These are phyloP conservation scores for Fusarium sp. DNA, from an alignment of 2,329 filamentous ascomycete species.

Conservation along the genomic window DNA sequence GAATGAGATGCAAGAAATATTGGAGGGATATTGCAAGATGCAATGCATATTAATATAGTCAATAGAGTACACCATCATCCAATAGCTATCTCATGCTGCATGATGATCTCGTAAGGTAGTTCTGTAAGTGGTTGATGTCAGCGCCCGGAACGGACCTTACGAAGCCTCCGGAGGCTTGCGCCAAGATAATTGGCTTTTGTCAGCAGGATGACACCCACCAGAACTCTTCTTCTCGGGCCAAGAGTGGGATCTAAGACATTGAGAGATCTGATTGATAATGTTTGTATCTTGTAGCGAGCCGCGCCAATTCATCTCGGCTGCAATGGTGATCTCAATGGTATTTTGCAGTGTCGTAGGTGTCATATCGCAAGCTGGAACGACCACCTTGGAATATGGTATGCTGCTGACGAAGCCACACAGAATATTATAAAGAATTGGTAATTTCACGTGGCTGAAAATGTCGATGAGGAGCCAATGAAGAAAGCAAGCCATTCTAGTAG, in stretches of 20 bases:
- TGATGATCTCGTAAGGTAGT: background rate
- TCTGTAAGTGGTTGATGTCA: background rate
- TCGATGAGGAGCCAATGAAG: background rate
- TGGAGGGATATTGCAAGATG: background rate
- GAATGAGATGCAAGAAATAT: background rate
- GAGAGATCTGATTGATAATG: background rate
- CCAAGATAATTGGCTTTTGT: background rate
- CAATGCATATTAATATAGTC: background rate
- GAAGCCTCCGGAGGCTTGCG: conserved; percentile 5
- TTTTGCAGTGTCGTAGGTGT: background rate
- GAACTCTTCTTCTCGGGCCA: background rate
- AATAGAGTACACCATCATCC: background rate
- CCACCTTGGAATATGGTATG: background rate
- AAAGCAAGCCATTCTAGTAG: background rate
- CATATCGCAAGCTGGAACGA: background rate
- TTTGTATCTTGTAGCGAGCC: background rate
- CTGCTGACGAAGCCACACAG: background rate
- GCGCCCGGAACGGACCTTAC: conserved; percentile 8
- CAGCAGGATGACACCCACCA: background rate
- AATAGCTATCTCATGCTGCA: background rate
- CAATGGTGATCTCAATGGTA: background rate
- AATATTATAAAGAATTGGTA: background rate
- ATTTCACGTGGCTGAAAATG: background rate
- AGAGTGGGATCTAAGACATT: background rate
- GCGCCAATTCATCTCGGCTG: rapidly evolving